Base-by-base conservation (phyloP, 306 rosid genomes). In the Boehmeria nivea region DNA sequence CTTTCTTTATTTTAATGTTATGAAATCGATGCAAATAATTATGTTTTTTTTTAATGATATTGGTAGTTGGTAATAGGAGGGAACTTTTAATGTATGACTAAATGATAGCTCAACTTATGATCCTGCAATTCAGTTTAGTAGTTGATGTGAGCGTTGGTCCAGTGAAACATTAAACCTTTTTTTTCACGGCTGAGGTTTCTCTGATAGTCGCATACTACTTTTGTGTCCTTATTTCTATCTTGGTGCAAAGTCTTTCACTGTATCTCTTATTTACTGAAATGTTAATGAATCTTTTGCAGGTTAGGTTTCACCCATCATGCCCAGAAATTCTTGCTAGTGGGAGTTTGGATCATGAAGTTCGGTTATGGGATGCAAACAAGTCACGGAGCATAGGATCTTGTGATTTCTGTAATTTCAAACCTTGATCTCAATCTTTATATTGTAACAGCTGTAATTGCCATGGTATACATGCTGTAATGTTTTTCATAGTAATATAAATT, bases 291-390 rank as follows among this genome's bases (percentile, higher is more conserved):
- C 44, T 51, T 43, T 71, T 81, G 50, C 93, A 87, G 99, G 99
- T 91, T 69, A 87, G 96, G 78, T 91, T 91, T 66, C 99, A 91
- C 66, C 99, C 96, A 0, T 63, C 71, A 64, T 61, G 74, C 47
- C 89, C 99, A 15, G 78, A 84, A 62, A 84, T 91, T 75, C 84
- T 91, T 76, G 96, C 96, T 37, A 91, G 96, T 71, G 99, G 99
- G 60, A 88, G 99, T 70, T 87, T 91, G 83, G 99, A 91, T 77
- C 90, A 91, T 63, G 95, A 84, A 71, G 96, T 91, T 77, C 93
- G 89, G 44, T 66, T 87, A 48, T 91, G 99, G 99, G 82, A 91
- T 77, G 81, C 95, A 50, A 78, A 82, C 56, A 84, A 93, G 13
- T 76, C 96, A 33, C 85, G 82, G 61, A 87, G 99, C 80, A 82